A percentile compares a stretch with the other conserved stretches of the same genome.
phyloP scores from a whole-genome alignment of 306 rosid genomes.

The Prunus persica region Prunus_persica_NCBIv2 NC_034013.1:13360501-13361000 shows the following conservation, averaged over 20 bases:
- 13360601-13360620: conserved; percentile 83
- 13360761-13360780: conserved; percentile 95
- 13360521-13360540: conserved; percentile 43
- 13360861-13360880: conserved; percentile 98
- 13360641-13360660: conserved; percentile 83
- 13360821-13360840: conserved; percentile 90
- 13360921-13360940: not conserved
- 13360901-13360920: conserved; percentile 1
- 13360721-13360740: conserved; percentile 91
- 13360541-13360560: conserved; percentile 49
- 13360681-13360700: conserved; percentile 88
- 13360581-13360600: conserved; percentile 93
- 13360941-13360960: not conserved
- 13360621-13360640: conserved; percentile 96
- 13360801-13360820: conserved; percentile 93
- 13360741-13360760: conserved; percentile 94
- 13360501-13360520: conserved; percentile 6
- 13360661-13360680: conserved; percentile 94
- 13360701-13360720: conserved; percentile 55
- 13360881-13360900: conserved; percentile 18
- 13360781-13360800: conserved; percentile 67
- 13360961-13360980: conserved; percentile 5
- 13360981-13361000: conserved; percentile 13
- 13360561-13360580: conserved; percentile 89
- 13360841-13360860: conserved; percentile 87